Base-by-base conservation (phyloP, 164 flowering plant genomes). In the Kalanchoe fedtschenkoi region DNA sequence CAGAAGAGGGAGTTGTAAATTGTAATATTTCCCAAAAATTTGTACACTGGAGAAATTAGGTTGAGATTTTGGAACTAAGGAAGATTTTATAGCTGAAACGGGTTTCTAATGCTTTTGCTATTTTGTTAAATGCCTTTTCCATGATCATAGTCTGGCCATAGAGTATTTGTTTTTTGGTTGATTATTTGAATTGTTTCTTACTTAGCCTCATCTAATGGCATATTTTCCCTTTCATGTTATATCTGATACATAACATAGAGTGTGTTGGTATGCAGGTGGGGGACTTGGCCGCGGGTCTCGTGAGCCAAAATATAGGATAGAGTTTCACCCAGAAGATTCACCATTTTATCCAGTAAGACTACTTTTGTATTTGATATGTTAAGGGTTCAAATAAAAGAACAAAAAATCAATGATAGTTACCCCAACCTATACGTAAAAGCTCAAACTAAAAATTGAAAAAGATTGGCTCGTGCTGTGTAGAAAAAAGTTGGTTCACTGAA, bases 311-410 rank as follows among this genome's bases (percentile, higher is more conserved):
- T 91, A 80, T 75, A 75, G 69, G 68, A 85, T 91, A 68, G 84
- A 84, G 43, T 89, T 82, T 68, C 92, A 80, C 67, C 57, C 84
- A n/a, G 80, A 76, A 59, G 91, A 84, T 53, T 78, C 83, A 6
- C 98, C 95, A 13, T 91, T 69, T 70, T 79, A 70, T 69, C 96
- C 98, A 39, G 98, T 91, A 70, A 81, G 96, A 70, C 44, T 58
- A 15, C 21, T 42, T 61, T 0, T 21, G 22, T 16, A 33, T 34
- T n/a, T 32, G 34, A 15, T 32, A 30, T 28, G 30, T 19, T 6
- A 15, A 2, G 24, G 2, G 34, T 46, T 24, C 19, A 16, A 22
- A 2, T 34, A 33, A 19, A 11, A 19, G 21, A 15, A 22, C 22
- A 19, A 11, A 19, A 13, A 15, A 22, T 34, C 17, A 14, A 16